Evolutionary conservation across 257 asterid species (phyloP).

Genomic region (Solanum acaule): DNA sequence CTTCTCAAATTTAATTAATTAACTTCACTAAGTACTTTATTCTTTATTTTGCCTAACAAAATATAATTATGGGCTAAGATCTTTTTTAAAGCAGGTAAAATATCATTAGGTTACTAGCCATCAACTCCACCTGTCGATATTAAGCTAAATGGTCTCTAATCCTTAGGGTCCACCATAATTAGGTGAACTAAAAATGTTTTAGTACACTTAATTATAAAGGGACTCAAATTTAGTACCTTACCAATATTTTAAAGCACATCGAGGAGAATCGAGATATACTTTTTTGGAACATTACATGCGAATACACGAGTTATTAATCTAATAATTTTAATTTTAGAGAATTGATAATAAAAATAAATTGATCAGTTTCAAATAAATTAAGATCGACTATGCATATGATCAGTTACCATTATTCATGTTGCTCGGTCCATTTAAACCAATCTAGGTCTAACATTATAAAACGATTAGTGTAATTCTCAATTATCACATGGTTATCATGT

Average conservation of each 20-base stretch:
- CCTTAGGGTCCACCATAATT: neutral
- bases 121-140: neutral
- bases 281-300: neutral
- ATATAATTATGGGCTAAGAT: neutral
- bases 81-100: neutral
- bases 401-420: neutral
- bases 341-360: neutral
- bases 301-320: neutral
- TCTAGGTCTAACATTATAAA: neutral
- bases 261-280: neutral
- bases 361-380: neutral
- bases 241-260: neutral
- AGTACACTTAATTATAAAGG: neutral
- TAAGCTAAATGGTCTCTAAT: neutral
- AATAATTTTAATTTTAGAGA: neutral
- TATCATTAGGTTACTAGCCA: conserved; percentile 4
- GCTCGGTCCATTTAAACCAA: neutral
- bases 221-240: neutral
- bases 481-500: neutral
- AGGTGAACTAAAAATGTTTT: neutral
- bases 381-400: neutral
- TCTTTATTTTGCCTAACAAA: neutral
- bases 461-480: neutral
- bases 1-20: neutral
- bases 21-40: neutral